Percentiles rank a stretch among this genome's conserved stretches.
phyloP scores from a whole-genome alignment of 495 filamentous ascomycete genomes.

The Aspergillus heteromorphus region DNA sequence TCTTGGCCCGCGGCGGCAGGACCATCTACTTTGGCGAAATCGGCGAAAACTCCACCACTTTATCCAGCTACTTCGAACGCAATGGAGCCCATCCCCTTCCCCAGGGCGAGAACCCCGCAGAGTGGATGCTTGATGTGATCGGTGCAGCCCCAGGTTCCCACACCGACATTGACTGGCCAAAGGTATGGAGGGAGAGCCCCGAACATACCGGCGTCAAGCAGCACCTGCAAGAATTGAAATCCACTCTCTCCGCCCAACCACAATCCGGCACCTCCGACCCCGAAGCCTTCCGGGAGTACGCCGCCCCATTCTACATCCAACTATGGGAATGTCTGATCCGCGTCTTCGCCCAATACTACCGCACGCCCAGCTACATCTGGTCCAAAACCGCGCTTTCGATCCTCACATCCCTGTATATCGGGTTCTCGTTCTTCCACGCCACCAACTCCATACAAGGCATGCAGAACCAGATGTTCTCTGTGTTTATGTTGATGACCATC shows the following conservation, averaged over 20 bases:
- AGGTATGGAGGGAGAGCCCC: conserved; percentile 66
- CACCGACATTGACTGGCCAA: conserved; percentile 72
- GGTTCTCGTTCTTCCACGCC: conserved; percentile 74
- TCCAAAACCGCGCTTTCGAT: conserved; percentile 42
- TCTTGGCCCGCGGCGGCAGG: conserved; percentile 70
- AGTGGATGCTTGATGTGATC: conserved; percentile 92
- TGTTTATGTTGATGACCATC: conserved; percentile 75
- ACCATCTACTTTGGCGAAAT: conserved; percentile 89
- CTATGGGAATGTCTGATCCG: conserved; percentile 39
- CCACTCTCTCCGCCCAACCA: conserved; percentile 40
- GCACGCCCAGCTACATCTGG: conserved; percentile 46
- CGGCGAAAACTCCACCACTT: conserved; percentile 67
- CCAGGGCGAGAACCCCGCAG: conserved; percentile 71
- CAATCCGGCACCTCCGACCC: conserved; percentile 21
- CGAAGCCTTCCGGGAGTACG: conserved; percentile 34
- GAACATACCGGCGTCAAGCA: conserved; percentile 52
- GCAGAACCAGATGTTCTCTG: conserved; percentile 76
- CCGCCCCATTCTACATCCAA: conserved; percentile 44
- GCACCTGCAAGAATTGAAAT: conserved; percentile 62
- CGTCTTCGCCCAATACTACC: conserved; percentile 46
- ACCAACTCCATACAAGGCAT: conserved; percentile 65
- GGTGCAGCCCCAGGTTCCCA: conserved; percentile 77
- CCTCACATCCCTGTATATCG: conserved; percentile 59
- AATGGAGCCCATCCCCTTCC: conserved; percentile 65
- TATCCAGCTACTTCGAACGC: conserved; percentile 72